A percentile compares a stretch with the other conserved stretches of the same genome.
phyloP scores from a whole-genome alignment of 257 asterid species.

The Fraxinus cuspidata region DNA sequence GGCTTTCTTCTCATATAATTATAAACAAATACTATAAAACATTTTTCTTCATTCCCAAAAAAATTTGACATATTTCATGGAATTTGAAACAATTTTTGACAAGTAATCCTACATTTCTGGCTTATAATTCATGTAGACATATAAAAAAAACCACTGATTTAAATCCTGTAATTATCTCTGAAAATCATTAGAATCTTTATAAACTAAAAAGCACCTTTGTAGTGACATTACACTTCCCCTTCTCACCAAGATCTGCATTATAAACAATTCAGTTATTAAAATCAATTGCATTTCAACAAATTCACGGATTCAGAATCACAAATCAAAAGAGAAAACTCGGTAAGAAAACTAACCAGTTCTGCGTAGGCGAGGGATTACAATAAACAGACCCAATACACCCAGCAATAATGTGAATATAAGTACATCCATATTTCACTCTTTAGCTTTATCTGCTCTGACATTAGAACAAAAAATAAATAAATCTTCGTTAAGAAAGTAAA shows the following conservation, averaged over 20 bases:
- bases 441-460: constrained; percentile 30
- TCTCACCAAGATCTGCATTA: constrained; percentile 56
- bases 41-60: neutral
- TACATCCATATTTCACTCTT: constrained; percentile 46
- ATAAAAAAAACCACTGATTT: neutral
- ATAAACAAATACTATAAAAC: neutral
- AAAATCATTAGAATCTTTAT: neutral
- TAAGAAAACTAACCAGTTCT: constrained; percentile 47
- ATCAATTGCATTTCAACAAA: constrained; percentile 4
- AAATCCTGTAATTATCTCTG: neutral
- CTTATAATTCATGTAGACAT: neutral
- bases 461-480: neutral
- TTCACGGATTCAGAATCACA: constrained; percentile 14
- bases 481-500: neutral
- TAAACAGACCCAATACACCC: constrained; percentile 47
- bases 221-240: constrained; percentile 31
- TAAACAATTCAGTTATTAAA: constrained; percentile 20
- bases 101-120: neutral
- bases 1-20: neutral
- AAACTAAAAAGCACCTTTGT: constrained; percentile 43
- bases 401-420: constrained; percentile 45
- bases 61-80: neutral
- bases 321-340: neutral
- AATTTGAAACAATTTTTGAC: neutral
- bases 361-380: constrained; percentile 54